A percentile compares a stretch with the other conserved stretches of the same genome.
These are phyloP conservation scores for Leishmania martiniquensis DNA, from an alignment of 208 protist genomes.

Conservation along the genomic window DNA sequence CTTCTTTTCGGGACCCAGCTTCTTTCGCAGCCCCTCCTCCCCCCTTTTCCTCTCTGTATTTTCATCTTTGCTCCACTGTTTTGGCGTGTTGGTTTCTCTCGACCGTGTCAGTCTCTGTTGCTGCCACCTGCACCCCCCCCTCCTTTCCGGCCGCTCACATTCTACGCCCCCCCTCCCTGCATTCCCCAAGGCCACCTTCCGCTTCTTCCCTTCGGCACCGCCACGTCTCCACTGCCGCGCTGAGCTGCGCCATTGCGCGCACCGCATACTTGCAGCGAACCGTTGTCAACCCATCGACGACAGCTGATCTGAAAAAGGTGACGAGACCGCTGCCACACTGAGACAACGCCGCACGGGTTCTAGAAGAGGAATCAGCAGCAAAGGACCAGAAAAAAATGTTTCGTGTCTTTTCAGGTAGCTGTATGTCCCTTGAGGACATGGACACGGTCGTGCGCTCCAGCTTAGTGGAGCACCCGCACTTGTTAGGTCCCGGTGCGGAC, in stretches of 20 bases:
- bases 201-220: background rate
- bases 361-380: background rate
- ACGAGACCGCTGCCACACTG: background rate
- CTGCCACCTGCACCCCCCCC: background rate
- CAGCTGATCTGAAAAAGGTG: background rate
- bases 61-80: conserved; percentile 15
- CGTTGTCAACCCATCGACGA: background rate
- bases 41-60: conserved; percentile 3
- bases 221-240: background rate
- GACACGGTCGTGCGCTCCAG: conserved; percentile 74
- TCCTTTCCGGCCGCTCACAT: background rate
- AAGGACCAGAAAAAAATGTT: conserved; percentile 51
- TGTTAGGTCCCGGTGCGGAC: conserved; percentile 85
- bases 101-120: background rate
- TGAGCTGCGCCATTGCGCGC: background rate
- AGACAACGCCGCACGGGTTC: background rate
- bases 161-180: background rate
- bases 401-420: conserved; percentile 88
- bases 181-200: background rate
- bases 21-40: too few relatives aligned
- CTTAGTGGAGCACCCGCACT: conserved; percentile 76
- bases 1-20: too few relatives aligned
- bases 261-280: background rate
- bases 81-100: background rate
- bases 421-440: conserved; percentile 91